A percentile compares a stretch with the other conserved stretches of the same genome.
Evolutionary conservation across 179 eudicot species (phyloP).

Genomic region (Drosera spatulata): DNA sequence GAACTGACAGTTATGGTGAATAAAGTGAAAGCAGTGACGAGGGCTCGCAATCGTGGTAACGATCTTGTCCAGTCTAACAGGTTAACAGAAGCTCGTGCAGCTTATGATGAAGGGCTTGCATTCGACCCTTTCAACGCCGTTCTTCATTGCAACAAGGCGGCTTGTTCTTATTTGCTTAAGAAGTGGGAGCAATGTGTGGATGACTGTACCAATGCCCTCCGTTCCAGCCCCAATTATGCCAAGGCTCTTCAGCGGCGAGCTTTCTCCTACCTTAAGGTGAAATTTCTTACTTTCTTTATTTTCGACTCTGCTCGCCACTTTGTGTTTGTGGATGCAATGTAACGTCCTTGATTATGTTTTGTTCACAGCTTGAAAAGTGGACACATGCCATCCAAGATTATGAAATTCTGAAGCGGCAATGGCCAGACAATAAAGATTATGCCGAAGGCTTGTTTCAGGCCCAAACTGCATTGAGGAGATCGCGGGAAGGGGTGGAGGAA

Average conservation of each 20-base stretch:
- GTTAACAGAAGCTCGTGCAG: constrained; percentile 78
- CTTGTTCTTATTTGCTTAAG: constrained; percentile 84
- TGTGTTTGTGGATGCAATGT: background rate
- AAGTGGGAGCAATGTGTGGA: constrained; percentile 68
- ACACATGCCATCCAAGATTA: constrained; percentile 79
- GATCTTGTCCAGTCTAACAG: constrained; percentile 77
- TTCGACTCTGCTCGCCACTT: background rate
- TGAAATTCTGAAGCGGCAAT: constrained; percentile 49
- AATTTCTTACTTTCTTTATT: background rate
- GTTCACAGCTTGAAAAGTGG: constrained; percentile 72
- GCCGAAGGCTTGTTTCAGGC: constrained; percentile 76
- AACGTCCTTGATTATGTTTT: background rate
- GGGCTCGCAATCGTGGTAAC: constrained; percentile 86
- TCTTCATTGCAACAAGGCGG: constrained; percentile 89
- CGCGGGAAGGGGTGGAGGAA: constrained; percentile 60
- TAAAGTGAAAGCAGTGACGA: constrained; percentile 53
- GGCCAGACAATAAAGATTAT: constrained; percentile 59
- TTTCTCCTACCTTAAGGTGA: constrained; percentile 72
- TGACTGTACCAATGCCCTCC: constrained; percentile 67
- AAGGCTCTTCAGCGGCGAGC: constrained; percentile 92
- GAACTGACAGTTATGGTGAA: constrained; percentile 47
- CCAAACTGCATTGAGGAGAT: constrained; percentile 71
- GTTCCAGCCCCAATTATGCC: constrained; percentile 61
- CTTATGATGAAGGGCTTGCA: constrained; percentile 87
- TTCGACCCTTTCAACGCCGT: constrained; percentile 73